These are phyloP conservation scores for Gaultheria prostrata DNA, from an alignment of 148 eudicot genomes.

Conservation along the genomic window DNA sequence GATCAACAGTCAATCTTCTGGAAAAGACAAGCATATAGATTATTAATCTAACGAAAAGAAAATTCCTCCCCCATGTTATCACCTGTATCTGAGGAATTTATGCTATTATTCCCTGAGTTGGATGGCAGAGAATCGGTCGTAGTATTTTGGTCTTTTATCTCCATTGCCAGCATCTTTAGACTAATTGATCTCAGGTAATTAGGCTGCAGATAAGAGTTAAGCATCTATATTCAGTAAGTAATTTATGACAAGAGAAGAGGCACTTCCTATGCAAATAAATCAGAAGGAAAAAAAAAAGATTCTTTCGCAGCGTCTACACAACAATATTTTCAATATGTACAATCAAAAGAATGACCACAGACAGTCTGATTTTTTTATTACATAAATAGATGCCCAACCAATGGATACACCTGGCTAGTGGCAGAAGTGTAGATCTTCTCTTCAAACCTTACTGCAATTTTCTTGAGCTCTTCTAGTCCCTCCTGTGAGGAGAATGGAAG, in stretches of 20 bases:
- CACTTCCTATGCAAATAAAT: not conserved
- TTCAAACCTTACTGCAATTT: conserved; percentile 81
- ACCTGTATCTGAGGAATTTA: conserved; percentile 47
- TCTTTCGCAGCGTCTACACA: not conserved
- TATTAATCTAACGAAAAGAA: not conserved
- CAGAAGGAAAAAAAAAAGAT: not conserved
- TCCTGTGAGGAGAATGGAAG: conserved; percentile 71
- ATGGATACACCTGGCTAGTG: conserved; percentile 59
- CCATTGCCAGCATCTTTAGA: conserved; percentile 79
- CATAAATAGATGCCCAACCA: not conserved
- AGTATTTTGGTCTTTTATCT: conserved; percentile 55
- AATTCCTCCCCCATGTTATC: not conserved
- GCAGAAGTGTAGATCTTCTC: conserved; percentile 76
- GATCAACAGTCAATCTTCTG: not conserved
- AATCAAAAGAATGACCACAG: conserved; percentile 1
- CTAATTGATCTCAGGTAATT: conserved; percentile 87
- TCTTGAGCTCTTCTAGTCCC: conserved; percentile 67
- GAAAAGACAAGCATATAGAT: not conserved
- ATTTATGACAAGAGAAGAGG: not conserved
- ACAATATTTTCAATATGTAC: too few relatives aligned
- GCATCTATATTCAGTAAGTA: conserved; percentile 2
- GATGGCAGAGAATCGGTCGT: conserved; percentile 48
- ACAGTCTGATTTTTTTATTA: not conserved
- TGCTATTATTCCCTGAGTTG: conserved; percentile 44
- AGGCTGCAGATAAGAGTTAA: conserved; percentile 43